Percentiles rank a stretch among this genome's conserved stretches.
phyloP scores from a whole-genome alignment of 2,329 filamentous ascomycete species.

The Alternaria viburni region DNA sequence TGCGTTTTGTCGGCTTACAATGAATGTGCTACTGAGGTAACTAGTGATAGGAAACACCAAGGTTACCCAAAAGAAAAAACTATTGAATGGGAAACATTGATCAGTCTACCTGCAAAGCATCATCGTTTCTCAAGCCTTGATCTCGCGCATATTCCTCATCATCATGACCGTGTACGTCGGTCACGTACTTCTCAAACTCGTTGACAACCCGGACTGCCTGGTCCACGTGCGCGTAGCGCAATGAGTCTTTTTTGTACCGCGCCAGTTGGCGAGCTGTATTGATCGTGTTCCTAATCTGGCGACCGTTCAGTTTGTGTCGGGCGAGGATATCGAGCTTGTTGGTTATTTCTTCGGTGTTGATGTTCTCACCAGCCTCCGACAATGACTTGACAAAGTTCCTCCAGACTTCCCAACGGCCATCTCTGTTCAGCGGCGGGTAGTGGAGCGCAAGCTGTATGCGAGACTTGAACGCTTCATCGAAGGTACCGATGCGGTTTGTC shows the following conservation, averaged over 20 bases:
- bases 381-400: background rate
- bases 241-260: background rate
- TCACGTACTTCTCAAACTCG: background rate
- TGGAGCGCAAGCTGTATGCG: slow-evolving; percentile 16
- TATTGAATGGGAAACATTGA: too few species aligned
- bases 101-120: too few species aligned
- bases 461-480: slow-evolving; percentile 50
- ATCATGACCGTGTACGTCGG: background rate
- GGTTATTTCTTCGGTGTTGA: background rate
- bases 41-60: too few species aligned
- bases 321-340: background rate
- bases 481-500: slow-evolving; percentile 47
- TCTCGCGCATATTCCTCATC: background rate
- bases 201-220: background rate
- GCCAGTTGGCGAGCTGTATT: background rate
- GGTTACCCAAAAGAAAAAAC: too few species aligned
- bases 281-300: background rate
- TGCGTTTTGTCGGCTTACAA: too few species aligned
- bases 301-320: background rate
- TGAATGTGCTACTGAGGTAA: too few species aligned
- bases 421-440: background rate
- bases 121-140: background rate
- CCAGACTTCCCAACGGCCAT: background rate
- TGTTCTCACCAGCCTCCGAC: background rate
- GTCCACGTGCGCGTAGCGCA: background rate